Conservation (phyloP, 192 early-diverging fungal species). For the Rhizoclosmatium sp. region DNA sequence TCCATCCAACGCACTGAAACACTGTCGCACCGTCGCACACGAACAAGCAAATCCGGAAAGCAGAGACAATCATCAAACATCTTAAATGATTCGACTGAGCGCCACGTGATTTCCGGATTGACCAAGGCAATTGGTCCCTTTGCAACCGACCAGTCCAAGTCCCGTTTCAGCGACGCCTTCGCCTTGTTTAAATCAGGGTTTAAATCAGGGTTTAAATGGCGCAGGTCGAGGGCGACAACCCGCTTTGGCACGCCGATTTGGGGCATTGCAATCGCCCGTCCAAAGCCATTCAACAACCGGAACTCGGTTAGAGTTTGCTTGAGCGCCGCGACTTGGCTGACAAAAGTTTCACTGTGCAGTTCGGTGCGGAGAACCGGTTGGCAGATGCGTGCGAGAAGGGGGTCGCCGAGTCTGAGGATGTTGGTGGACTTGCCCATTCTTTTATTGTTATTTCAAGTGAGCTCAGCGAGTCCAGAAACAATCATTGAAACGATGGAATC, state of each 20-base stretch:
- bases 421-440: not conserved
- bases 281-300: not conserved
- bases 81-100: no score
- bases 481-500: no score
- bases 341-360: not conserved
- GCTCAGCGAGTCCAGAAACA: no score
- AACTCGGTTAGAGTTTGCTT: not conserved
- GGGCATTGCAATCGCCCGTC: not conserved
- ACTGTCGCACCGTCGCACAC: not conserved
- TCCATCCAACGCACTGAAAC: not conserved
- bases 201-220: not conserved
- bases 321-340: not conserved
- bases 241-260: slow-evolving; percentile 1
- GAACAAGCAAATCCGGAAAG: no score
- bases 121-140: no score
- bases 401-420: not conserved
- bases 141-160: no score
- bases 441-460: no score
- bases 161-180: no score
- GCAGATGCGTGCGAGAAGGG: not conserved
- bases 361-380: not conserved
- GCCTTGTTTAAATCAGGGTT: no score
- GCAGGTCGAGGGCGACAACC: not conserved
- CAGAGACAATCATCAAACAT: no score
- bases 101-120: no score